Percentiles rank a stretch among this genome's conserved stretches.
Conservation (phyloP, 805 yeast species). For the Maudiozyma pseudohumilis region DNA sequence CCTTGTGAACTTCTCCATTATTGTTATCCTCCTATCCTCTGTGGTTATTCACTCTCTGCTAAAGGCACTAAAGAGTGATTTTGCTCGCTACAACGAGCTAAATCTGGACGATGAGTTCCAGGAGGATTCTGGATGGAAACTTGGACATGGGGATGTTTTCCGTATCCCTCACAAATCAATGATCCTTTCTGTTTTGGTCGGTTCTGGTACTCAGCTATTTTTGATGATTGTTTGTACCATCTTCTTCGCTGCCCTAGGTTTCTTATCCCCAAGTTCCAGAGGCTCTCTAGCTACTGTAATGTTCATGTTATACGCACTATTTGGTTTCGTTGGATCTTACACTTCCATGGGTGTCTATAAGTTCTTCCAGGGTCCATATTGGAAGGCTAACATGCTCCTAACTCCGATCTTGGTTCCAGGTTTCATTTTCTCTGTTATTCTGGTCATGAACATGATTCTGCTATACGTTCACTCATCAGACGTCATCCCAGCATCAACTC, state of each 20-base stretch:
- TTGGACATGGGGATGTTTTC: constrained; percentile 91
- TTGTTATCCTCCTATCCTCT: constrained; percentile 66
- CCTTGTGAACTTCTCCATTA: constrained; percentile 70
- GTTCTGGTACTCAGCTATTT: constrained; percentile 80
- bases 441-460: constrained; percentile 73
- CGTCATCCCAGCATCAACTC: constrained; percentile 87
- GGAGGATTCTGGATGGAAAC: constrained; percentile 95
- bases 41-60: constrained; percentile 71
- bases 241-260: constrained; percentile 76
- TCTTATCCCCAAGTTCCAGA: constrained; percentile 87
- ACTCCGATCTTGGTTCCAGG: constrained; percentile 89
- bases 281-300: constrained; percentile 87
- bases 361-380: constrained; percentile 82
- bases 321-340: constrained; percentile 77
- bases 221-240: constrained; percentile 67
- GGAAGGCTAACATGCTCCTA: constrained; percentile 77
- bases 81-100: constrained; percentile 79
- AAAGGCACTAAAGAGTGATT: constrained; percentile 75
- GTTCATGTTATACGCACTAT: constrained; percentile 72
- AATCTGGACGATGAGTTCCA: constrained; percentile 78
- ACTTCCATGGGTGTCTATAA: constrained; percentile 80
- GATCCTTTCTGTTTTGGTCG: constrained; percentile 69
- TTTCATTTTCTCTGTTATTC: constrained; percentile 47
- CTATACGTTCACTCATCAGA: constrained; percentile 77
- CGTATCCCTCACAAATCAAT: constrained; percentile 67